These are phyloP conservation scores for Solanum infundibuliforme DNA, from an alignment of 257 asterid species.

Conservation along the genomic window DNA sequence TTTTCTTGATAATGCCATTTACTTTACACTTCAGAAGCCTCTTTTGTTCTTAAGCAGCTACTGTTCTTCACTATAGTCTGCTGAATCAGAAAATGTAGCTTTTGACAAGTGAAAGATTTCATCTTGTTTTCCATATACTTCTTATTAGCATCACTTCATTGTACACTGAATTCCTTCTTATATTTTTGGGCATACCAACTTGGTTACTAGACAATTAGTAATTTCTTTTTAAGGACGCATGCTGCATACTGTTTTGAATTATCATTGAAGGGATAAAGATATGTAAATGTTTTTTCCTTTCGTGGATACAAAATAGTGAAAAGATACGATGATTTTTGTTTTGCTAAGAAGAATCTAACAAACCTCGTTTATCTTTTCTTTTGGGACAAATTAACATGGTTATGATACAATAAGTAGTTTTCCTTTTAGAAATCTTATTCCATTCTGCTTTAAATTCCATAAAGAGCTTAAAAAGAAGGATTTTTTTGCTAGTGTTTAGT, in stretches of 20 bases:
- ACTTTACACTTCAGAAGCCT: neutral
- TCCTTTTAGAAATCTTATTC: neutral
- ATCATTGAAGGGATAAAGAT: neutral
- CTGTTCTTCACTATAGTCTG: neutral
- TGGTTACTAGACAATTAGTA: neutral
- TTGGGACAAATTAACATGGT: neutral
- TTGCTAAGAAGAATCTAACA: neutral
- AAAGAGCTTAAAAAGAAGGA: neutral
- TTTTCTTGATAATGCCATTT: neutral
- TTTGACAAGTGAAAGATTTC: neutral
- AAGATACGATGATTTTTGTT: neutral
- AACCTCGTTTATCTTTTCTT: neutral
- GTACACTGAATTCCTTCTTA: neutral
- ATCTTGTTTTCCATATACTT: neutral
- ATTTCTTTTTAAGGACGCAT: neutral
- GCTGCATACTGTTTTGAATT: neutral
- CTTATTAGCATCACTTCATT: neutral
- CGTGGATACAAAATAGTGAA: neutral
- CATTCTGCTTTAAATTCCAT: neutral
- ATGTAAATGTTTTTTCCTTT: neutral
- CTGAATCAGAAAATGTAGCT: neutral
- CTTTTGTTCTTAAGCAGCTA: neutral
- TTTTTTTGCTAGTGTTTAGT: neutral
- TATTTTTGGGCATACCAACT: neutral
- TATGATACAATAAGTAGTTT: neutral